Percentiles rank a stretch among this genome's conserved stretches.
Evolutionary conservation across 2,329 filamentous ascomycete genomes (phyloP).

Genomic region (Penicillium polonicum): DNA sequence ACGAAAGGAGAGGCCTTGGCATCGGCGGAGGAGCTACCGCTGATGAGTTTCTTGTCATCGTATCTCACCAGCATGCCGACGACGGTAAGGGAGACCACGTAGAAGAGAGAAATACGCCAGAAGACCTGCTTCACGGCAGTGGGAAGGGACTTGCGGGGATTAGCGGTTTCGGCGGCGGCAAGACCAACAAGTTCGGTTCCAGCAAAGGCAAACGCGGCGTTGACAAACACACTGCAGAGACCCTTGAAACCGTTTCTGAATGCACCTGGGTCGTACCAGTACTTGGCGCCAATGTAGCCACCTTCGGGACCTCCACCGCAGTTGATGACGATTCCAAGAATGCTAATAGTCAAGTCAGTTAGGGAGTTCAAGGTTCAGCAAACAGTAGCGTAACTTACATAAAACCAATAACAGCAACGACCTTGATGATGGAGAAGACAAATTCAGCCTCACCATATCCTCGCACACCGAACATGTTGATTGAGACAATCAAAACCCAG

Average conservation of each 20-base stretch:
- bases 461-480: constrained; percentile 86
- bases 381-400: constrained; percentile 57
- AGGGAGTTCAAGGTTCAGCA: constrained; percentile 2
- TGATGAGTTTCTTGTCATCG: constrained; percentile 62
- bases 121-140: constrained; percentile 91
- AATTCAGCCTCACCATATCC: constrained; percentile 91
- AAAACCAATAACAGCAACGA: constrained; percentile 81
- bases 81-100: constrained; percentile 76
- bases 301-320: constrained; percentile 71
- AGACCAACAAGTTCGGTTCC: constrained; percentile 63
- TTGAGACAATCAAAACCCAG: constrained; percentile 68
- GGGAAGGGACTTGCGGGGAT: constrained; percentile 69
- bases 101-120: constrained; percentile 90
- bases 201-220: constrained; percentile 61
- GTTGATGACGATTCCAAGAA: constrained; percentile 83
- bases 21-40: constrained; percentile 58
- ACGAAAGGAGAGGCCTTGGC: constrained; percentile 85
- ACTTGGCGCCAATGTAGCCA: constrained; percentile 76
- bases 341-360: constrained; percentile 47
- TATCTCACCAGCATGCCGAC: constrained; percentile 82
- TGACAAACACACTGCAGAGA: constrained; percentile 63
- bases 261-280: constrained; percentile 78
- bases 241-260: constrained; percentile 66
- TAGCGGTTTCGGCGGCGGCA: constrained; percentile 58
- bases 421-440: constrained; percentile 80